Base-by-base conservation (phyloP, 225 moss, liverwort and hornwort genomes). In the Antitrichia curtipendula region DNA sequence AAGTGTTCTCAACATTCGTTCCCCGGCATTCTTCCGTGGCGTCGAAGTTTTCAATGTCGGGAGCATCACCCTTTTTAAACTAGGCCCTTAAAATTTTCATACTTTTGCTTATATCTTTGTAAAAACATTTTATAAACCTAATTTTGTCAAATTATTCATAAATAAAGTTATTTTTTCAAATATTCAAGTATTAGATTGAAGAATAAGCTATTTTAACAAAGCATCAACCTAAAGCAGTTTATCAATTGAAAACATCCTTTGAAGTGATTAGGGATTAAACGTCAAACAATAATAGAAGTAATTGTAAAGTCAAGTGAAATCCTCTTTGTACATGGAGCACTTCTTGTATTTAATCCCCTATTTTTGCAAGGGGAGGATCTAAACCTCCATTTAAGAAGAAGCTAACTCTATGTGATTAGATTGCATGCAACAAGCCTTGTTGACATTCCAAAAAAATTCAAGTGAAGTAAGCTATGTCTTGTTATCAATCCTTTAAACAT, bases 201-300 rank as follows among this genome's bases (percentile, higher is more conserved):
- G 4, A 21, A 6, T 4, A 69, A 24, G 14, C 13, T 24, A 38
- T 38, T 40, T 69, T 13, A 23, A 23, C 0, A 2, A 40, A 38
- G 38, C 7, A 38, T 40, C 12, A 23, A 8, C 4, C 0, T 0
- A 1, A 40, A 24, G 14, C 24, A 23, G 14, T 69, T 40, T 38
- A 4, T 69, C 1, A 0, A 40, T 23, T 1, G 0, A 1, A 68
- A 68, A n/a, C 13, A 23, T 13, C 13, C 13, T 40, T n/a, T 69
- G 2, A 8, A 69, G 13, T 0, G 0, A 4, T 23, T 40, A 8
- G 12, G 8, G 13, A 2, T 24, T 69, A 22, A 68, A 8, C 2
- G 1, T 68, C 68, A 38, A 68, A 22, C 3, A 13, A 22, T 68
- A 12, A n/a, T n/a, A n/a, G 38, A 23, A 0, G 23, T 38, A 68